Conservation (phyloP, 257 asterid genomes). For the Nicotiana tomentosiformis region DNA sequence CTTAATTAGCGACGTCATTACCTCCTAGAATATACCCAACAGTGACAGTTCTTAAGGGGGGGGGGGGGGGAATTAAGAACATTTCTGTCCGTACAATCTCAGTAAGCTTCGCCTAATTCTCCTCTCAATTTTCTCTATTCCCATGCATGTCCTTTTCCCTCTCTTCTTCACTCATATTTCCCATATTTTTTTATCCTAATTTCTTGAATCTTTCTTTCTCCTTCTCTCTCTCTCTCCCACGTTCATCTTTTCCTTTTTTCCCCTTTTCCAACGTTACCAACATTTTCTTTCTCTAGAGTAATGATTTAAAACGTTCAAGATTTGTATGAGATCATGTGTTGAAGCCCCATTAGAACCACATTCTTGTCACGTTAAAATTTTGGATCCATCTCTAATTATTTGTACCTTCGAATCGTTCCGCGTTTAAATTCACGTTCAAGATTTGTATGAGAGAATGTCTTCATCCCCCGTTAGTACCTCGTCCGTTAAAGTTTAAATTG, state of each 20-base stretch:
- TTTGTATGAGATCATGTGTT: not conserved
- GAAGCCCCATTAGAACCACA: not conserved
- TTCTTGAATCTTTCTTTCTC: too few relatives aligned
- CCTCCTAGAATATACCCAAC: not conserved
- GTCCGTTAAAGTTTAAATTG: not conserved
- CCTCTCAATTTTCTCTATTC: not conserved
- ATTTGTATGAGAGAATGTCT: not conserved
- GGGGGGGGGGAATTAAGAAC: not conserved
- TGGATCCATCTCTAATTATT: not conserved
- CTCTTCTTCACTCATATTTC: constrained; percentile 10
- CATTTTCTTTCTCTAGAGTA: not conserved
- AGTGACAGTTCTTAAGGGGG: not conserved
- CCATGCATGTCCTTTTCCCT: constrained; percentile 7
- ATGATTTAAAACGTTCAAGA: not conserved
- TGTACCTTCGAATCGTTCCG: not conserved
- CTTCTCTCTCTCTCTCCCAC: not conserved
- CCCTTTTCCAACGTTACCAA: not conserved
- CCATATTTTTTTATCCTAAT: not conserved
- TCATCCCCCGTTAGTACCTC: not conserved
- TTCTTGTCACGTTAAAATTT: not conserved
- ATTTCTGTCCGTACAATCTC: not conserved
- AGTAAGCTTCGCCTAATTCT: constrained; percentile 2
- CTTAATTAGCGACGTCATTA: not conserved
- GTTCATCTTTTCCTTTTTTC: not conserved
- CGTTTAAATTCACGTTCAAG: too few relatives aligned